A percentile compares a stretch with the other conserved stretches of the same genome.
Evolutionary conservation across 2,329 filamentous ascomycete species (phyloP).

Genomic region (Paraphoma sp.): DNA sequence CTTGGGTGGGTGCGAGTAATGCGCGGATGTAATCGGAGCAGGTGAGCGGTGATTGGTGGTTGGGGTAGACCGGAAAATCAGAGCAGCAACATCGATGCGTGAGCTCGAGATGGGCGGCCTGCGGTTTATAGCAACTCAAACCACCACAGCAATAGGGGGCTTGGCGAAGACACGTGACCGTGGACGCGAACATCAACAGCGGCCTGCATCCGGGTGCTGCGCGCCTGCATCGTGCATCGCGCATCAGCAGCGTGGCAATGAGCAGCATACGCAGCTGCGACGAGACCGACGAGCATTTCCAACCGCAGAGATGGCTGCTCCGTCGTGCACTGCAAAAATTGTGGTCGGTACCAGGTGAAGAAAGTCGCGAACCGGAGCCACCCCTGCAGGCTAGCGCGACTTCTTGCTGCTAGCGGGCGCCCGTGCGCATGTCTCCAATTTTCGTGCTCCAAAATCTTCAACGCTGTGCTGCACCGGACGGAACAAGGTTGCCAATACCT

Average conservation of each 20-base stretch:
- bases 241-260: neutral
- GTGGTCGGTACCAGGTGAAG: too few relatives aligned
- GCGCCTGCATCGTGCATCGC: neutral
- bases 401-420: neutral
- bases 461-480: neutral
- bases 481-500: neutral
- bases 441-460: neutral
- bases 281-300: neutral
- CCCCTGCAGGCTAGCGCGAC: neutral
- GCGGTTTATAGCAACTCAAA: neutral
- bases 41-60: neutral
- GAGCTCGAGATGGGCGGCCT: neutral
- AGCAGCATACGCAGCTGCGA: neutral
- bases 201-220: neutral
- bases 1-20: conserved; percentile 32
- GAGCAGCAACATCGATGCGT: neutral
- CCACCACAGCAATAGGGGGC: neutral
- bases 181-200: neutral
- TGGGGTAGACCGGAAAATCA: neutral
- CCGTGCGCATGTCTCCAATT: neutral
- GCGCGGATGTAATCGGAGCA: conserved; percentile 31
- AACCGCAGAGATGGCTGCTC: neutral
- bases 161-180: neutral
- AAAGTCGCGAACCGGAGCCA: neutral
- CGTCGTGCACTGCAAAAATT: too few relatives aligned